Evolutionary conservation across 2,329 filamentous ascomycete species (phyloP).

Genomic region (Pseudopithomyces maydicus): DNA sequence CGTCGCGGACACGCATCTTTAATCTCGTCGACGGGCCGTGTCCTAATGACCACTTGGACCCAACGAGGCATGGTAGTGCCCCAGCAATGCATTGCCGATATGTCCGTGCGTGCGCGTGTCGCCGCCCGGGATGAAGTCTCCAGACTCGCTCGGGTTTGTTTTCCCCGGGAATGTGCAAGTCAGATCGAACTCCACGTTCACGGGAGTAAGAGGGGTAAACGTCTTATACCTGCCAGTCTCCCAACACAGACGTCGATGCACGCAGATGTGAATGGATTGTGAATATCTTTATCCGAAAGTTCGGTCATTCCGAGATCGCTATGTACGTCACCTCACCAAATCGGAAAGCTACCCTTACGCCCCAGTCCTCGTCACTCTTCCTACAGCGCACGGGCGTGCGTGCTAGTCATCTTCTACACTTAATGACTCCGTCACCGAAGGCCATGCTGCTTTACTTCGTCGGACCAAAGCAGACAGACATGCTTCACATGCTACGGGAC

Average conservation of each 20-base stretch:
- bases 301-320: not conserved
- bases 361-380: not conserved
- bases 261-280: not conserved
- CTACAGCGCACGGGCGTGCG: not conserved
- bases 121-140: not conserved
- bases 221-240: too few species aligned
- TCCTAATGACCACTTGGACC: conserved; percentile 5
- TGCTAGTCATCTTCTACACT: not conserved
- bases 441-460: not conserved
- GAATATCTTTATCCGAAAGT: not conserved
- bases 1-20: not conserved
- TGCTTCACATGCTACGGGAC: not conserved
- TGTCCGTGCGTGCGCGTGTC: not conserved
- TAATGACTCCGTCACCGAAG: not conserved
- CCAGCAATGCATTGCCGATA: not conserved
- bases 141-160: not conserved
- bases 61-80: not conserved
- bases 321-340: conserved; percentile 2
- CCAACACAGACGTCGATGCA: not conserved
- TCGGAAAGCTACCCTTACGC: not conserved
- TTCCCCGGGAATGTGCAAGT: not conserved
- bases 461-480: not conserved
- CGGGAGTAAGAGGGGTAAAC: not conserved
- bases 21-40: not conserved
- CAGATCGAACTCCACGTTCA: too few species aligned